Evolutionary conservation across 345 rosid species (phyloP).

Genomic region (Clarkia xantiana): DNA sequence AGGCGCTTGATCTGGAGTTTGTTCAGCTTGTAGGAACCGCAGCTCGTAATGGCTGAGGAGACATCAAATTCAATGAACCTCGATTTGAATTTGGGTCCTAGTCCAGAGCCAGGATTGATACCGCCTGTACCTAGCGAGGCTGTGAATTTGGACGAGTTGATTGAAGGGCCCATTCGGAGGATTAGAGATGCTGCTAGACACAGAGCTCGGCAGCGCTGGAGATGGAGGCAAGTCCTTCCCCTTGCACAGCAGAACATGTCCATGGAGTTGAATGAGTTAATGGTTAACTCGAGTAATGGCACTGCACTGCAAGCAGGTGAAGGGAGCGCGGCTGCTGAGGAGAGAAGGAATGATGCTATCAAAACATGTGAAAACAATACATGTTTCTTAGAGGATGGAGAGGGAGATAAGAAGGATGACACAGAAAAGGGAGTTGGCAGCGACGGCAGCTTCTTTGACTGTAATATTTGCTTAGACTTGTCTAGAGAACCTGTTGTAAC

Average conservation of each 20-base stretch:
- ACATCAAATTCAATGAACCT: conserved; percentile 79
- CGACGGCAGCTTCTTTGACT: conserved; percentile 69
- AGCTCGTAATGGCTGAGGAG: conserved; percentile 51
- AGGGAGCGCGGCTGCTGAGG: conserved; percentile 68
- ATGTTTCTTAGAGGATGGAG: conserved; percentile 40
- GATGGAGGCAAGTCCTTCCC: conserved; percentile 39
- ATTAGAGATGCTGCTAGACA: conserved; percentile 50
- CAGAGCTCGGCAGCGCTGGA: conserved; percentile 32
- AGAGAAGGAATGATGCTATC: conserved; percentile 38
- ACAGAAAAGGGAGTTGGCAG: conserved; percentile 35
- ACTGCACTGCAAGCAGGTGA: conserved; percentile 66
- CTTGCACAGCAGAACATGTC: conserved; percentile 31
- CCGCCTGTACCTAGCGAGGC: conserved; percentile 21
- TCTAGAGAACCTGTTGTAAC: conserved; percentile 84
- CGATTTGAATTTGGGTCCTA: conserved; percentile 89
- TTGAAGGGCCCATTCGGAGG: conserved; percentile 33
- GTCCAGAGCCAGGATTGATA: conserved; percentile 45
- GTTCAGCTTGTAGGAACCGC: background rate
- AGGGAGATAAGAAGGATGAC: conserved; percentile 37
- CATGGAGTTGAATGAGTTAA: conserved; percentile 45
- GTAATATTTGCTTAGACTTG: conserved; percentile 75
- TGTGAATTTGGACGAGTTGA: conserved; percentile 49
- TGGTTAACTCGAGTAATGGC: conserved; percentile 29
- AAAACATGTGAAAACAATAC: conserved; percentile 61
- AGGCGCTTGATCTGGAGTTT: background rate